Conservation (phyloP, 2,329 filamentous ascomycete genomes). For the Aspergillus quadrilineatus region DNA sequence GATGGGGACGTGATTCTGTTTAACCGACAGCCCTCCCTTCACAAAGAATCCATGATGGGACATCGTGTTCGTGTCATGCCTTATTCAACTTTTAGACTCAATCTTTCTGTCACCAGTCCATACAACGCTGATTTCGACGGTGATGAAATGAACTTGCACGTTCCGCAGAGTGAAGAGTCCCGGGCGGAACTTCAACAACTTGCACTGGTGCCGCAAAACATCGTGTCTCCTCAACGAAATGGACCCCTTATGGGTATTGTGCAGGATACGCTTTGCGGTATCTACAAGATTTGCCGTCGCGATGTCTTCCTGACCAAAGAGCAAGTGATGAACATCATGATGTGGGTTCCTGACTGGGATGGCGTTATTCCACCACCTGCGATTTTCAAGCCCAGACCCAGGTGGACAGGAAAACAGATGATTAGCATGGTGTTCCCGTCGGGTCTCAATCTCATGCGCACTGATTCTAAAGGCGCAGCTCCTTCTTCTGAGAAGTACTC, state of each 20-base stretch:
- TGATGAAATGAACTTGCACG: constrained; percentile 99
- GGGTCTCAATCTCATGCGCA: constrained; percentile 74
- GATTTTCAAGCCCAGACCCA: constrained; percentile 86
- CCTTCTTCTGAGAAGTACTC: constrained; percentile 54
- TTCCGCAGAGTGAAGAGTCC: constrained; percentile 95
- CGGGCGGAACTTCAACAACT: constrained; percentile 91
- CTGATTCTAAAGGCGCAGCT: constrained; percentile 59
- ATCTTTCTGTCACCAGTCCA: constrained; percentile 93
- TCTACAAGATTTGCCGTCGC: constrained; percentile 93
- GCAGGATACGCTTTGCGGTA: constrained; percentile 92
- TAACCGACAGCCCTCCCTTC: constrained; percentile 97
- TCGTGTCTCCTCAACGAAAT: constrained; percentile 96
- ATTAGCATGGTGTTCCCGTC: constrained; percentile 88
- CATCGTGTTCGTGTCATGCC: constrained; percentile 97
- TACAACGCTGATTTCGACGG: constrained; percentile 99
- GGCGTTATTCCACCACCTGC: constrained; percentile 88
- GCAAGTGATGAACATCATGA: constrained; percentile 91
- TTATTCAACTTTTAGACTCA: constrained; percentile 96
- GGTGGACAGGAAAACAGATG: constrained; percentile 98
- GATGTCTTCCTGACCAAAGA: constrained; percentile 89
- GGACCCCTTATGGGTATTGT: constrained; percentile 99
- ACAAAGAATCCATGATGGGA: constrained; percentile 99
- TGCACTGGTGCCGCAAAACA: constrained; percentile 97
- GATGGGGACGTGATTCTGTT: constrained; percentile 98
- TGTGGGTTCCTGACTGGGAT: constrained; percentile 98